phyloP scores from a whole-genome alignment of 805 yeast genomes.

The Cyberlindnera veronae region DNA sequence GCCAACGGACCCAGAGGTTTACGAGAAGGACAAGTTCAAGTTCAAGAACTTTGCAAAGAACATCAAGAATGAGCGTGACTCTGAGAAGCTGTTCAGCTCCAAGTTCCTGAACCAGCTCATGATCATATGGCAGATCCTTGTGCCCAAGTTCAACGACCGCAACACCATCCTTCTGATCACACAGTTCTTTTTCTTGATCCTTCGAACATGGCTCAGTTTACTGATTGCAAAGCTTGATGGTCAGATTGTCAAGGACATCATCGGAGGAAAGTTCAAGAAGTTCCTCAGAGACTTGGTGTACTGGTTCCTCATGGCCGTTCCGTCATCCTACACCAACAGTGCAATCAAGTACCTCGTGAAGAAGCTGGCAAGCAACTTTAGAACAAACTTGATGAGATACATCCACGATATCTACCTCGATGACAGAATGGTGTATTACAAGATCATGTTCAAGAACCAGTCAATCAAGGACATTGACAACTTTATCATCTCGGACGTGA shows the following conservation, averaged over 20 bases:
- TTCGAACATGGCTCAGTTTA: slow-evolving; percentile 84
- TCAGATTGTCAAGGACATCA: slow-evolving; percentile 83
- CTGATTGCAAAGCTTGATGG: slow-evolving; percentile 89
- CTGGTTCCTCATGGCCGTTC: slow-evolving; percentile 89
- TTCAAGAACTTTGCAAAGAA: slow-evolving; percentile 27
- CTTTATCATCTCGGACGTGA: slow-evolving; percentile 80
- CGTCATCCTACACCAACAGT: slow-evolving; percentile 89
- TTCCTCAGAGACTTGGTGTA: slow-evolving; percentile 74
- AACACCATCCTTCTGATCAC: slow-evolving; percentile 62
- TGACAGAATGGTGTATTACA: slow-evolving; percentile 76
- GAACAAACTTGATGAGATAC: slow-evolving; percentile 79
- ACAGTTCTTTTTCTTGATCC: slow-evolving; percentile 69
- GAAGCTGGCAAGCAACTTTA: slow-evolving; percentile 74
- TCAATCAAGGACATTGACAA: slow-evolving; percentile 66
- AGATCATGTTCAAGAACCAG: slow-evolving; percentile 51
- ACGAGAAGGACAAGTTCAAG: slow-evolving; percentile 27
- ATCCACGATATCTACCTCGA: slow-evolving; percentile 89
- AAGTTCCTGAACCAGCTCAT: slow-evolving; percentile 67
- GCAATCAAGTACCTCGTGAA: slow-evolving; percentile 80
- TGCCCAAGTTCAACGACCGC: slow-evolving; percentile 69
- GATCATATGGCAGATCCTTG: slow-evolving; percentile 75
- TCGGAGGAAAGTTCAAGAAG: slow-evolving; percentile 72
- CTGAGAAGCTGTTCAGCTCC: slow-evolving; percentile 43
- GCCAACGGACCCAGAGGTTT: slow-evolving; percentile 28
- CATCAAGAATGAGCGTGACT: slow-evolving; percentile 21